These are phyloP conservation scores for Gymnopilus junonius DNA, from an alignment of 768 basidiomycete genomes.

Conservation along the genomic window DNA sequence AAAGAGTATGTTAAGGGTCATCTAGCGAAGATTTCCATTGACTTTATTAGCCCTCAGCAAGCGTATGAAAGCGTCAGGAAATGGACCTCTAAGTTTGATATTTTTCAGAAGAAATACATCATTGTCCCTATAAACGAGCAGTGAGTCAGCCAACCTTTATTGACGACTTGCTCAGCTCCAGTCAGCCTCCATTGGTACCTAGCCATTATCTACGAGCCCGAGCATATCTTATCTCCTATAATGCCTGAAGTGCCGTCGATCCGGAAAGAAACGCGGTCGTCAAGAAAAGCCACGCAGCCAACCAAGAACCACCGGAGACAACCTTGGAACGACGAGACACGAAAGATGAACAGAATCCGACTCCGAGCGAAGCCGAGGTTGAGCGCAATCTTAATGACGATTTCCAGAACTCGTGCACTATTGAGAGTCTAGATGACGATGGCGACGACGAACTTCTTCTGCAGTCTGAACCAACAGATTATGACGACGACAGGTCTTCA, in stretches of 20 bases:
- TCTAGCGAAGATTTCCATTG: conserved; percentile 31
- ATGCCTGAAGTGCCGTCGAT: conserved; percentile 9
- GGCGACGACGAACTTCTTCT: neutral
- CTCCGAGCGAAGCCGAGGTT: conserved; percentile 36
- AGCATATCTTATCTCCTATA: conserved; percentile 49
- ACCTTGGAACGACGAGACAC: conserved; percentile 12
- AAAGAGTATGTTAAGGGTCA: conserved; percentile 43
- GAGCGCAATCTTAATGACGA: conserved; percentile 32
- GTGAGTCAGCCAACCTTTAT: conserved; percentile 47
- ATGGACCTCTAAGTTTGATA: conserved; percentile 89
- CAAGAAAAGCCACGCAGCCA: neutral
- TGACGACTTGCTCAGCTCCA: neutral
- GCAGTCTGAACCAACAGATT: neutral
- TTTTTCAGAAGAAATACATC: conserved; percentile 92
- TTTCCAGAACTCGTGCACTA: conserved; percentile 32
- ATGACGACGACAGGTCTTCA: neutral
- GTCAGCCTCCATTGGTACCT: conserved; percentile 95
- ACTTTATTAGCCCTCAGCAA: conserved; percentile 30
- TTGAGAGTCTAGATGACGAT: conserved; percentile 7
- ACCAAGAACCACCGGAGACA: neutral
- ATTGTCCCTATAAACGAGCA: conserved; percentile 97
- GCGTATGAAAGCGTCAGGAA: conserved; percentile 88
- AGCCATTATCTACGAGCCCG: conserved; percentile 89
- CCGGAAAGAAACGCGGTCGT: conserved; percentile 25
- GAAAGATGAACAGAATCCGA: conserved; percentile 16